These are phyloP conservation scores for Verticillium tricorpus DNA, from an alignment of 2,329 filamentous ascomycete species.

Conservation along the genomic window DNA sequence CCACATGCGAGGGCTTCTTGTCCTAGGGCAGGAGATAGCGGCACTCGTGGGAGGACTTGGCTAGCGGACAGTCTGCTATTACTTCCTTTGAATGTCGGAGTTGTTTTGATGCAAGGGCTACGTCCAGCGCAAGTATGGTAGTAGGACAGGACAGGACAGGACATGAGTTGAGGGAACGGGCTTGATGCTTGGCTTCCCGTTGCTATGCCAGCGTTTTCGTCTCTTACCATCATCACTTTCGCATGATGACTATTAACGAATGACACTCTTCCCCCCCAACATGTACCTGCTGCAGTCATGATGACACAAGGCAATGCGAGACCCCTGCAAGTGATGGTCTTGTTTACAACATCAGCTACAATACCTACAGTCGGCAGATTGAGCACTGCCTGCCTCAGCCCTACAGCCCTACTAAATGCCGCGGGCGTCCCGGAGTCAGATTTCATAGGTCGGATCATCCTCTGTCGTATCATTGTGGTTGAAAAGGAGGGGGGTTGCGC, in stretches of 20 bases:
- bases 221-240: slow-evolving; percentile 5
- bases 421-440: neutral
- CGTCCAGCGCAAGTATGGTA: neutral
- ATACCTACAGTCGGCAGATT: neutral
- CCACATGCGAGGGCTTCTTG: neutral
- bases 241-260: slow-evolving; percentile 11
- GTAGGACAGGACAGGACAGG: neutral
- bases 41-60: neutral
- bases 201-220: slow-evolving; percentile 8
- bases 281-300: neutral
- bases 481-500: neutral
- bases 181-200: neutral
- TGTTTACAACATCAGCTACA: neutral
- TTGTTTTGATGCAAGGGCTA: neutral
- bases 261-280: slow-evolving; percentile 6
- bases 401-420: neutral
- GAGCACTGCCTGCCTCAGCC: neutral
- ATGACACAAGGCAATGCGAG: too few relatives aligned
- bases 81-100: neutral
- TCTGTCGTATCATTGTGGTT: neutral
- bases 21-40: neutral
- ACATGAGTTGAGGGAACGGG: neutral
- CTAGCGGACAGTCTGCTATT: neutral
- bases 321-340: neutral
- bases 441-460: neutral